These are phyloP conservation scores for Schizopora paradoxa DNA, from an alignment of 1,284 basidiomycete species.

Conservation along the genomic window DNA sequence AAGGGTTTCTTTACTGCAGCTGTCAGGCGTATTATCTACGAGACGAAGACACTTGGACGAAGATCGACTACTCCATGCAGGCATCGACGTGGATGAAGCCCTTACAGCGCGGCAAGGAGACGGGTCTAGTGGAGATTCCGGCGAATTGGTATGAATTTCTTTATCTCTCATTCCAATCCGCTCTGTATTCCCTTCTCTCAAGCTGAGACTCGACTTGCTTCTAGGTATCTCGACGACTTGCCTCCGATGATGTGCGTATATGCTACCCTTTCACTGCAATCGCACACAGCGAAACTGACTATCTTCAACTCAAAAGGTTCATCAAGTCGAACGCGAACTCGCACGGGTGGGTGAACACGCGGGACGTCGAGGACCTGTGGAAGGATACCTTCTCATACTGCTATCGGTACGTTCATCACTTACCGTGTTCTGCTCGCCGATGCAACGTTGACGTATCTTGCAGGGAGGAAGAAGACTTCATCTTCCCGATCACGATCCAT, in stretches of 20 bases:
- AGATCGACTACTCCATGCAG: constrained; percentile 60
- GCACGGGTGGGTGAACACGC: constrained; percentile 65
- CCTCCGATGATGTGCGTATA: constrained; percentile 60
- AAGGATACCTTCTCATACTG: constrained; percentile 71
- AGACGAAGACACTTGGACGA: constrained; percentile 67
- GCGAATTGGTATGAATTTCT: constrained; percentile 51
- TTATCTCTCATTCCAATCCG: background rate
- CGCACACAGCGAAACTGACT: background rate
- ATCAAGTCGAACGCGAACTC: constrained; percentile 62
- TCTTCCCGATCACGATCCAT: constrained; percentile 74
- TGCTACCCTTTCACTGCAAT: background rate
- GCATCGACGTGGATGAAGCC: constrained; percentile 77
- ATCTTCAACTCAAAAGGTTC: constrained; percentile 45
- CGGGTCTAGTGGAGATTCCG: constrained; percentile 69
- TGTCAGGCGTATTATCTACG: constrained; percentile 70
- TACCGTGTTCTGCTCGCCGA: constrained; percentile 6
- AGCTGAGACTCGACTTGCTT: background rate
- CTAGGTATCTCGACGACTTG: constrained; percentile 59
- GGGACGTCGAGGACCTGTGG: constrained; percentile 71
- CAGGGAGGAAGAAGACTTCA: constrained; percentile 67
- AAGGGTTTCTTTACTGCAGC: constrained; percentile 35
- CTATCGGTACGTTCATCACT: constrained; percentile 39
- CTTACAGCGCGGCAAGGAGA: constrained; percentile 56
- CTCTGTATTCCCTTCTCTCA: background rate
- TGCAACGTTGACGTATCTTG: background rate